phyloP scores from a whole-genome alignment of 2,329 filamentous ascomycete genomes.

The Penicillium hesseltinei region DNA sequence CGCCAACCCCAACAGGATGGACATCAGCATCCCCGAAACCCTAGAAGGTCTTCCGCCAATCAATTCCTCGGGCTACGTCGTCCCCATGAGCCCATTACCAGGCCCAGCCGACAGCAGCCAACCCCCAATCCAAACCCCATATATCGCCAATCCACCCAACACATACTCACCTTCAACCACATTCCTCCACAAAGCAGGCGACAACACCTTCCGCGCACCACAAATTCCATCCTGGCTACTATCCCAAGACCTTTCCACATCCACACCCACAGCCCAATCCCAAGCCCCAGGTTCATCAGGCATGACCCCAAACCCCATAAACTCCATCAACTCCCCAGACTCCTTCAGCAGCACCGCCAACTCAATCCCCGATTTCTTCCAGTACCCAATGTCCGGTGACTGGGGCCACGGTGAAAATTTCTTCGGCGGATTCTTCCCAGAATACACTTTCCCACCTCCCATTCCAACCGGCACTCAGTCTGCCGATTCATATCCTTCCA shows the following conservation, averaged over 20 bases:
- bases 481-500: not conserved
- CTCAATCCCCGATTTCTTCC: conserved; percentile 67
- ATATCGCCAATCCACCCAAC: not conserved
- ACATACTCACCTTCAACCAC: not conserved
- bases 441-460: not conserved
- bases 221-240: conserved; percentile 15
- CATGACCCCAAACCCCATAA: conserved; percentile 7
- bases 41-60: conserved; percentile 32
- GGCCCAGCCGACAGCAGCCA: conserved; percentile 3
- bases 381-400: conserved; percentile 85
- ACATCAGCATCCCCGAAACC: conserved; percentile 24
- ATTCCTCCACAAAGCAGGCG: conserved; percentile 5
- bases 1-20: conserved; percentile 4
- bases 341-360: conserved; percentile 24
- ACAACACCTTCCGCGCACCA: not conserved
- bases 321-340: conserved; percentile 23
- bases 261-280: not conserved
- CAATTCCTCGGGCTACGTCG: conserved; percentile 35
- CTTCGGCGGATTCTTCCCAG: conserved; percentile 26
- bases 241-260: conserved; percentile 6
- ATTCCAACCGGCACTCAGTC: not conserved
- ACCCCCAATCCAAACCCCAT: not conserved
- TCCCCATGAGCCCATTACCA: conserved; percentile 24
- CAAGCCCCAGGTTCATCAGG: not conserved
- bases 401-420: conserved; percentile 58